These are phyloP conservation scores for Candida tetrigidarum DNA, from an alignment of 1,139 yeast species.

Conservation along the genomic window DNA sequence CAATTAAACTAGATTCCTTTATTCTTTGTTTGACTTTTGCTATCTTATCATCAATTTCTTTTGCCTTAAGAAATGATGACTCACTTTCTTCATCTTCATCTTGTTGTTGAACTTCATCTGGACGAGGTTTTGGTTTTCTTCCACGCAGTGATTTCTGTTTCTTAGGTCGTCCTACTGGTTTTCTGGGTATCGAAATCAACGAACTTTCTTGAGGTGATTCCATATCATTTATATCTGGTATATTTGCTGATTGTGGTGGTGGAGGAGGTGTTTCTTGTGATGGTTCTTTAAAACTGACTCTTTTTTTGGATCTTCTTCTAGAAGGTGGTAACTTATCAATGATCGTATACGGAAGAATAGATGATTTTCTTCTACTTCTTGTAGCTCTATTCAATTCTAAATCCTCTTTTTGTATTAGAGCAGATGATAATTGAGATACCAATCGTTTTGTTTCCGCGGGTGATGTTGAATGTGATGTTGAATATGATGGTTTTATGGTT, in stretches of 20 bases:
- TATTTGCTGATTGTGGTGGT: neutral
- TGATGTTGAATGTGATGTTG: neutral
- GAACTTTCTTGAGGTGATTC: neutral
- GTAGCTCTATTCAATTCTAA: constrained; percentile 7
- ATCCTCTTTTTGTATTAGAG: constrained; percentile 4
- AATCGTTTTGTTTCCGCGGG: constrained; percentile 1
- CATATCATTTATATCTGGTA: constrained; percentile 1
- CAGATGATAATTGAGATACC: constrained; percentile 8
- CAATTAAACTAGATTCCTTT: constrained; percentile 5
- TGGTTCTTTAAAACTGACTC: constrained; percentile 6
- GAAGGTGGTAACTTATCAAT: constrained; percentile 1
- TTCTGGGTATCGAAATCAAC: neutral
- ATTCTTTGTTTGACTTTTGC: constrained; percentile 5
- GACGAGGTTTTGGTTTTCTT: constrained; percentile 1
- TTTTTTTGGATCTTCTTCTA: neutral
- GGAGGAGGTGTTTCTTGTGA: neutral
- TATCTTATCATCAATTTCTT: constrained; percentile 1
- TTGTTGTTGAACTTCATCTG: neutral
- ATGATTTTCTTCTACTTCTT: constrained; percentile 7
- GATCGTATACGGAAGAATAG: constrained; percentile 4
- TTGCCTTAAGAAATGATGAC: neutral
- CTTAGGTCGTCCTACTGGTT: constrained; percentile 5
- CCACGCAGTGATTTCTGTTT: constrained; percentile 3
- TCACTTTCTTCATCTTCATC: neutral
- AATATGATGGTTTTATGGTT: constrained; percentile 4